A percentile compares a stretch with the other conserved stretches of the same genome.
Evolutionary conservation across 1,284 basidiomycete species (phyloP).

Genomic region (Takashimella koratensis): DNA sequence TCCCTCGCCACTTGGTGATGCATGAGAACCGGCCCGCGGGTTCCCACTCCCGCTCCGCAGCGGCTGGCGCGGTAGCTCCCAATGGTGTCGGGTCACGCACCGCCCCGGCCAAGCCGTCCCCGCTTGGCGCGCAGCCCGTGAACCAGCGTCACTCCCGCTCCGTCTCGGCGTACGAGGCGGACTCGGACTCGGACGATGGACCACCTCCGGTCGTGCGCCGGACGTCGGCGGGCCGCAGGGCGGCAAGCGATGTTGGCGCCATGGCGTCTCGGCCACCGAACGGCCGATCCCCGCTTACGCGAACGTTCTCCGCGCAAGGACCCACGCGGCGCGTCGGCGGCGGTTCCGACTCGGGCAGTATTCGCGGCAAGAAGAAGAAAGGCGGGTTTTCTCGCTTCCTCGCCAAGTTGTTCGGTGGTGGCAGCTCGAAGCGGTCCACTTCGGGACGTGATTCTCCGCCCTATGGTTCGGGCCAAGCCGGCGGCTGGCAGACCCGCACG

Average conservation of each 20-base stretch:
- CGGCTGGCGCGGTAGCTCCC: neutral
- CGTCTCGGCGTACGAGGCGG: neutral
- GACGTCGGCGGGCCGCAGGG: slow-evolving; percentile 22
- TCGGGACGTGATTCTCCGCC: slow-evolving; percentile 35
- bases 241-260: slow-evolving; percentile 40
- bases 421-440: slow-evolving; percentile 12
- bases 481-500: slow-evolving; percentile 45
- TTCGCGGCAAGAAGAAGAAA: slow-evolving; percentile 34
- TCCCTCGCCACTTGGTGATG: slow-evolving; percentile 32
- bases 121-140: slow-evolving; percentile 17
- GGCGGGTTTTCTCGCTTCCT: slow-evolving; percentile 46
- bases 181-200: neutral
- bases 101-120: slow-evolving; percentile 16
- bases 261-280: slow-evolving; percentile 28
- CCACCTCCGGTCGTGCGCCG: neutral
- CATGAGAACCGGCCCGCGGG: slow-evolving; percentile 41
- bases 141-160: neutral
- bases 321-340: slow-evolving; percentile 7
- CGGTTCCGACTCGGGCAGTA: slow-evolving; percentile 35
- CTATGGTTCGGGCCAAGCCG: slow-evolving; percentile 18
- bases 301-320: slow-evolving; percentile 38
- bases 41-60: slow-evolving; percentile 3
- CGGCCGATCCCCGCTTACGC: slow-evolving; percentile 25
- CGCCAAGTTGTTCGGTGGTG: slow-evolving; percentile 41
- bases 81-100: slow-evolving; percentile 1